Evolutionary conservation across 257 asterid genomes (phyloP).

Genomic region (Pogostemon cablin): DNA sequence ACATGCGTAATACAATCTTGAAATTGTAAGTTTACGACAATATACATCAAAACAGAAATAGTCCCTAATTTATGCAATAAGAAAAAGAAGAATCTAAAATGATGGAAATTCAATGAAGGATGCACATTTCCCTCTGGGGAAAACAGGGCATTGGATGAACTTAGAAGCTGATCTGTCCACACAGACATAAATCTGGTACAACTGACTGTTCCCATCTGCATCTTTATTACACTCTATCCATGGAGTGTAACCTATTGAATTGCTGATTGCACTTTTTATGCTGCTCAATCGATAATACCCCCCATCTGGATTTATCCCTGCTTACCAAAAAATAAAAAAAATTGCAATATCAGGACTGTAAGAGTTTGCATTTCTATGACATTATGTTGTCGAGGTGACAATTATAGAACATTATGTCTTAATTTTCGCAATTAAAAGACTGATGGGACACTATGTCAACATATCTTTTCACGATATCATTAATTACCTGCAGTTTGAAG

Average conservation of each 20-base stretch:
- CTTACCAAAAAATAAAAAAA: neutral
- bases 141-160: conserved; percentile 60
- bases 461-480: too few species aligned
- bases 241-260: conserved; percentile 52
- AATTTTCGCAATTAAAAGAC: too few species aligned
- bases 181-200: conserved; percentile 63
- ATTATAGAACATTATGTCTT: too few species aligned
- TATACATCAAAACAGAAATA: too few species aligned
- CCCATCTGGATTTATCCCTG: conserved; percentile 63
- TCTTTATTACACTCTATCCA: conserved; percentile 62
- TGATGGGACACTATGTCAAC: too few species aligned
- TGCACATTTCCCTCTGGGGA: conserved; percentile 57
- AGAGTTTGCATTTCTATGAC: neutral
- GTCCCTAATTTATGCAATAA: neutral
- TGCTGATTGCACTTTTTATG: conserved; percentile 44
- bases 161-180: conserved; percentile 49
- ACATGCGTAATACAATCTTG: too few species aligned
- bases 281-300: conserved; percentile 50
- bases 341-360: too few species aligned
- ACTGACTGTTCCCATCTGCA: conserved; percentile 54
- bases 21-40: too few species aligned
- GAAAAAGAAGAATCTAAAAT: conserved; percentile 36
- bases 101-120: conserved; percentile 57
- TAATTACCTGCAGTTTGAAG: conserved; percentile 57
- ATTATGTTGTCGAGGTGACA: too few species aligned